Evolutionary conservation across 345 rosid species (phyloP), one percentile per base, ranked within the genome.

Genomic region (Pistacia integerrima): DNA sequence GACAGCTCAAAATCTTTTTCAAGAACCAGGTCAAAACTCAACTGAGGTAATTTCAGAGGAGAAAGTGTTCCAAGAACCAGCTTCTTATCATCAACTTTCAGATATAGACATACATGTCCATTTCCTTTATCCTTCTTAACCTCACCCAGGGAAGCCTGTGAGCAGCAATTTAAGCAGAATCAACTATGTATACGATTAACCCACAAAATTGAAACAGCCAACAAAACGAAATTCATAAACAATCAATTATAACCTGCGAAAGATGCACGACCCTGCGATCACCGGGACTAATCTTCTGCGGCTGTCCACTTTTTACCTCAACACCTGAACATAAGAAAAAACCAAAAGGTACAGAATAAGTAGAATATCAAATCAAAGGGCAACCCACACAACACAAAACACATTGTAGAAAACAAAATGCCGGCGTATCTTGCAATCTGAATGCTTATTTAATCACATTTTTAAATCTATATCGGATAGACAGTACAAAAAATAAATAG

Each of bases 91-190:
- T 68, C 87, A 69, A 81, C 44, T 36, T 77, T 85, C 64, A 88
- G 71, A 79, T 60, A 82, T 49, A 92, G 25, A 46, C 18, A 51
- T 33, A 87, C 80, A 5, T 83, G 57, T 22, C 82, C 91, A 8
- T 59, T 87, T 60, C 75, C 87, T 75, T 80, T 83, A 56, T 82
- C 84, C 70, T 84, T 87, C 82, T 85, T 88, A 20, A 51, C 76
- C 87, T 90, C 89, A 11, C 91, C 97, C 7, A 94, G 85, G 8
- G 88, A 81, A 77, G 70, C 88, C 98, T 94, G 81, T n/a, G 67
- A 25, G 36, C 44, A 60, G 66, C 56, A 72, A 72, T 41, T 38
- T 44, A 16, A 59, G 52, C 38, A 72, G 25, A 65, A 72, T 25
- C 28, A 44, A 25, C 12, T 14, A 16, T 49, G 20, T 22, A 63